Base-by-base conservation (phyloP, 2,329 filamentous ascomycete species). In the Xylariaceae sp. region DNA sequence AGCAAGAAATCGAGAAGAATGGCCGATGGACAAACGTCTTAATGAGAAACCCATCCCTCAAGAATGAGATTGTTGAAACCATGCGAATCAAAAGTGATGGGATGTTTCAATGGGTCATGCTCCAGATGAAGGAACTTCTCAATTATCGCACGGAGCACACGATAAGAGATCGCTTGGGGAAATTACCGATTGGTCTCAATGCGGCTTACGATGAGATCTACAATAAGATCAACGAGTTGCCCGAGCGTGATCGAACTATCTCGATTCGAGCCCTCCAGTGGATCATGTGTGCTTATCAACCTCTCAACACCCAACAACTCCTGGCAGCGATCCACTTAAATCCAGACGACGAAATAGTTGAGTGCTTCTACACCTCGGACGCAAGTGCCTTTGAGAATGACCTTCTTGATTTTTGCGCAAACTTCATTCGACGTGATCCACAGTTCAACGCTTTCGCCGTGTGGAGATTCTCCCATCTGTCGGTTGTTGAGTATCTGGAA, bases 401-500 rank as follows among this genome's bases (percentile, higher is more conserved):
- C 30, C 39, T 62, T 39, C 57, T 62, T 17, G 49, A 60, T 35
- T 59, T 52, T 42, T 60, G 57, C 37, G 50, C 30, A 15, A 53
- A 62, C 50, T 45, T 62, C 5, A 44, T 62, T 44, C 18, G 44
- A 18, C 2, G 56, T 15, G 60, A 62, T 18, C 17, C 17, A 18
- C 17, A 18, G 17, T 18, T 2, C 17, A 2, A 18, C 2, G 17
- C 1, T 18, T 18, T 18, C 17, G n/a, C n/a, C 18, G 35, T 60
- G 37, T 62, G 60, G 60, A 52, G 60, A 3, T 30, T 59, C 48
- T 53, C 60, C 11, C 60, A 62, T 48, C 57, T 62, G n/a, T 62
- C 60, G 3, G 60, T 62, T 15, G 48, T 56, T 13, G 60, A 62
- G 51, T 62, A 62, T 51, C 49, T 62, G 15, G 60, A 62, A 60